Conservation (phyloP, 2,329 filamentous ascomycete genomes). For the Stachybotrys elegans region DNA sequence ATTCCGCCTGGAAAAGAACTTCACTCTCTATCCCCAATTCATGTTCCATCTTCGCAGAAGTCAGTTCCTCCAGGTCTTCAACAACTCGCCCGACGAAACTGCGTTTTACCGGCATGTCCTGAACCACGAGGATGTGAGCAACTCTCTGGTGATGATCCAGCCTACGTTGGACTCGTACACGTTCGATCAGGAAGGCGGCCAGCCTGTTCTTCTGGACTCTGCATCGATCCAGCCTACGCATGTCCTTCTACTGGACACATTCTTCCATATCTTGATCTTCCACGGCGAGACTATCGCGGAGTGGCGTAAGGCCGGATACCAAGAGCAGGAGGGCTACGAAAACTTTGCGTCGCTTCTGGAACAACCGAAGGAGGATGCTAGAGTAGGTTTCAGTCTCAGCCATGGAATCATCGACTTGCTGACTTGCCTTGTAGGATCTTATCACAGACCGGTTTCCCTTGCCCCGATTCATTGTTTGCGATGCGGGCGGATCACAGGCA, state of each 20-base stretch:
- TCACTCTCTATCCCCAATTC: constrained; percentile 97
- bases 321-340: constrained; percentile 96
- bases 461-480: constrained; percentile 96
- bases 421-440: constrained; percentile 60
- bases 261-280: constrained; percentile 99
- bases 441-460: constrained; percentile 98
- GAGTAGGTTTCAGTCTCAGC: constrained; percentile 49
- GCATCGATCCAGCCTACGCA: constrained; percentile 94
- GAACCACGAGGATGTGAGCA: constrained; percentile 94
- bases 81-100: constrained; percentile 97
- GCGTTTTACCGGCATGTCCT: constrained; percentile 98
- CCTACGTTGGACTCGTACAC: constrained; percentile 96
- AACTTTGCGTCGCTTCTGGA: constrained; percentile 87
- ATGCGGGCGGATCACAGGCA: constrained; percentile 95
- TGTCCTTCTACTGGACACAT: constrained; percentile 90
- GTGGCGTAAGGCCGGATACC: constrained; percentile 97
- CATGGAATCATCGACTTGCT: too few relatives aligned
- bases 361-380: constrained; percentile 92
- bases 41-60: constrained; percentile 98
- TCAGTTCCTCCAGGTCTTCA: constrained; percentile 98
- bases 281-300: constrained; percentile 97
- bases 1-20: constrained; percentile 97
- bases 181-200: constrained; percentile 87
- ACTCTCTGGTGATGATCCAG: constrained; percentile 98
- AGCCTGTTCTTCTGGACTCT: constrained; percentile 92